Evolutionary conservation across 2,329 filamentous ascomycete genomes (phyloP), one percentile per base, ranked within the genome.

Genomic region (Trichoderma koningii): DNA sequence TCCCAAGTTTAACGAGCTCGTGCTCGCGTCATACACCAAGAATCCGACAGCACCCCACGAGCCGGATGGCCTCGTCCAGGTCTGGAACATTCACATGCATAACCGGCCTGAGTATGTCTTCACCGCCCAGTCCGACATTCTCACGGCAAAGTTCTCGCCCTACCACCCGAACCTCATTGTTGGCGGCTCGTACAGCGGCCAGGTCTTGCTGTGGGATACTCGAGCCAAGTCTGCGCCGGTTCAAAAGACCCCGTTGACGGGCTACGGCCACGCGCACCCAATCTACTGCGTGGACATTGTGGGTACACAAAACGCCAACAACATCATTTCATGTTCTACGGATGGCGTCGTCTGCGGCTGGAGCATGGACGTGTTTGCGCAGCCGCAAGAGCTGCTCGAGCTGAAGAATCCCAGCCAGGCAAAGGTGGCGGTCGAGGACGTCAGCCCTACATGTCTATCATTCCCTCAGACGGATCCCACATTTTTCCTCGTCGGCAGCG

Each of bases 291-390:
- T 99, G 65, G 91, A 95, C 68, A 96, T 99, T 63, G 92, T 99
- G 56, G 95, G 95, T 69, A 99, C 96, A 0, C 95, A 98, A 74
- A 99, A 99, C 76, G 95, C 95, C 66, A 97, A 97, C 80, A 99
- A 98, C 77, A 97, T 99, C 75, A 91, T 99, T 71, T 97, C 93
- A 41, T 94, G 92, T 75, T 97, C 93, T 1, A 99, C 95, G 0
- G 95, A 99, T 74, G 95, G 95, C 63, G 92, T 96, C 10, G 92
- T 98, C 48, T 99, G 95, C 76, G 92, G 93, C 55, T 99, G 95
- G 95, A 93, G 91, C 63, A 92, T 97, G 69, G 96, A 99, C 76
- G 98, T 99, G 87, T 90, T 99, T 67, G 92, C 94, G 1, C 92
- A 97, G 76, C 95, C 95, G 0, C 94, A 98, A 77, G 95, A 99